Evolutionary conservation across 441 rosid species (phyloP).

Genomic region (Bocquillonia castaneifolia): DNA sequence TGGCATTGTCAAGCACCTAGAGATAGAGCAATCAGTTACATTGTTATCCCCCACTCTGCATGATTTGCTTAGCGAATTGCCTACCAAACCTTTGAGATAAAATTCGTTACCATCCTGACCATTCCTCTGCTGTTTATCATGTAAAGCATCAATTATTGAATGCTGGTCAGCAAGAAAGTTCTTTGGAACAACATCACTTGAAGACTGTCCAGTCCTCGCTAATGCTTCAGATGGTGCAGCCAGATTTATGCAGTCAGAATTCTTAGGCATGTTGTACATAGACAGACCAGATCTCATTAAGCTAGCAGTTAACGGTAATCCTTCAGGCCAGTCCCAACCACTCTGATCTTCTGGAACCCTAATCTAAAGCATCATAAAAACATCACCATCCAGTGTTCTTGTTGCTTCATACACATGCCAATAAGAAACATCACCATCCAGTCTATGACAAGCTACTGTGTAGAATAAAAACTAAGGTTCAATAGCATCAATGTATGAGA

Average conservation of each 20-base stretch:
- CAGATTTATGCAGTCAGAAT: conserved; percentile 30
- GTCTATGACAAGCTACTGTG: conserved; percentile 22
- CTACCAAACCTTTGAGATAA: conserved; percentile 28
- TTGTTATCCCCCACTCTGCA: conserved; percentile 24
- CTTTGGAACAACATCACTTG: conserved; percentile 20
- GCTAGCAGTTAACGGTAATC: conserved; percentile 42
- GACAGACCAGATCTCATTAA: conserved; percentile 36
- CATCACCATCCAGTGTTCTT: conserved; percentile 68
- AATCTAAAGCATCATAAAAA: conserved; percentile 67
- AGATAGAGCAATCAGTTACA: conserved; percentile 17
- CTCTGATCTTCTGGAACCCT: conserved; percentile 58
- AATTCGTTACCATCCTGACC: conserved; percentile 22
- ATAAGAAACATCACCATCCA: conserved; percentile 42
- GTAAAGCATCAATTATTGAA: conserved; percentile 21
- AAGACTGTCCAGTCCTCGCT: conserved; percentile 27
- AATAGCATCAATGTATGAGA: conserved; percentile 19
- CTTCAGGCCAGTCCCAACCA: conserved; percentile 70
- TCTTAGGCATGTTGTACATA: conserved; percentile 23
- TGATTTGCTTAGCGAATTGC: conserved; percentile 26
- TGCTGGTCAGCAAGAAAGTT: conserved; percentile 13
- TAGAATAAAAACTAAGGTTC: conserved; percentile 14
- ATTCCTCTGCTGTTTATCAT: conserved; percentile 29
- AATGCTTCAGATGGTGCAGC: conserved; percentile 30
- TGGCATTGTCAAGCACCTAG: conserved; percentile 28
- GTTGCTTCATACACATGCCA: conserved; percentile 63